phyloP scores from a whole-genome alignment of 768 basidiomycete species.

The Boletellus ananiceps region DNA sequence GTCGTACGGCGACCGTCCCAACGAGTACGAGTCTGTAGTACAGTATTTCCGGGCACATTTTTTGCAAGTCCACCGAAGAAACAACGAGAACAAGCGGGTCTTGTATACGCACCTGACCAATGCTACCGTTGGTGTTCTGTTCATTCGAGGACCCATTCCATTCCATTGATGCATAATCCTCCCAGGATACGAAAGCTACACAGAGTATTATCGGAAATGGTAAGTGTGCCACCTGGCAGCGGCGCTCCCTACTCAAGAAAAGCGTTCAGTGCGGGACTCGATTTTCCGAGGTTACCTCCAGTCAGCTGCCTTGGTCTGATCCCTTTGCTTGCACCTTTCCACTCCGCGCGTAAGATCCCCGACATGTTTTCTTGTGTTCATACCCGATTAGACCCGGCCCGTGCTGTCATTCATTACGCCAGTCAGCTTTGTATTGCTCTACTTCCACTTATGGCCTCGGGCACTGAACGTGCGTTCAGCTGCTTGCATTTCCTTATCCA shows the following conservation, averaged over 20 bases:
- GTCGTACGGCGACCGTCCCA: conserved; percentile 75
- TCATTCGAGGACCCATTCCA: background rate
- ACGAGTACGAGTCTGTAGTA: conserved; percentile 76
- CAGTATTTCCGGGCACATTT: conserved; percentile 89
- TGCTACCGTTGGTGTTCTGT: conserved; percentile 53
- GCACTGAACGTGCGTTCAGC: background rate
- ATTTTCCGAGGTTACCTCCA: conserved; percentile 73
- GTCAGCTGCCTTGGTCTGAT: conserved; percentile 64
- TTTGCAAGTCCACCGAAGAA: conserved; percentile 70
- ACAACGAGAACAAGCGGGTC: conserved; percentile 76
- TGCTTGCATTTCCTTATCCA: conserved; percentile 9
- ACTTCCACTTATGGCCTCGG: background rate
- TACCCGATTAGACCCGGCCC: background rate
- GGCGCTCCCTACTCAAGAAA: conserved; percentile 9
- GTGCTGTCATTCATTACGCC: conserved; percentile 7
- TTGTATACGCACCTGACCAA: conserved; percentile 80
- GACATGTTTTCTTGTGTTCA: conserved; percentile 7
- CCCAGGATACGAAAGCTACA: conserved; percentile 76
- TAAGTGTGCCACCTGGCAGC: conserved; percentile 29
- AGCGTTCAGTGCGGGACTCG: conserved; percentile 56
- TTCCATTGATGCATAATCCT: conserved; percentile 4
- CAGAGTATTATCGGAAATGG: conserved; percentile 81
- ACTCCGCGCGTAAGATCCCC: background rate
- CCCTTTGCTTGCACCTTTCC: background rate
- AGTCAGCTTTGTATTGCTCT: background rate